Percentiles rank a stretch among this genome's conserved stretches.
Conservation (phyloP, 1,284 basidiomycete species). For the Austroboletus niveus region DNA sequence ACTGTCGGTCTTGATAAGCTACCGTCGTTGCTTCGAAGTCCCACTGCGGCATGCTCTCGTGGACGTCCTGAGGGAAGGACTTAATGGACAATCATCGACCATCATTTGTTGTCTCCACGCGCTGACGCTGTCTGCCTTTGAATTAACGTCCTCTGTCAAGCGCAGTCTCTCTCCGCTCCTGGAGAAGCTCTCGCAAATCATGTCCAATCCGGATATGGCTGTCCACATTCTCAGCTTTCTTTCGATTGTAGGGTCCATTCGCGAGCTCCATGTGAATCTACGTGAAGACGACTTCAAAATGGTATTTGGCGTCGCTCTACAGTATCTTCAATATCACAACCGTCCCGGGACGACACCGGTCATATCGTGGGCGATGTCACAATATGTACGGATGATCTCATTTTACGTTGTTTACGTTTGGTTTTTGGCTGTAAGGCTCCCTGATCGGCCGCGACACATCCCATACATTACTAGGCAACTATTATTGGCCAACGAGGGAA, state of each 20-base stretch:
- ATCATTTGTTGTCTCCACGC: slow-evolving; percentile 94
- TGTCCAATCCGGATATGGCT: slow-evolving; percentile 91
- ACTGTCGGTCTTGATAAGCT: slow-evolving; percentile 87
- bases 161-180: slow-evolving; percentile 82
- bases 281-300: slow-evolving; percentile 91
- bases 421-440: slow-evolving; percentile 90
- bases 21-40: slow-evolving; percentile 77
- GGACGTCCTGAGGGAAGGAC: slow-evolving; percentile 80
- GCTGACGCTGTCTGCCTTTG: slow-evolving; percentile 86
- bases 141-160: slow-evolving; percentile 83
- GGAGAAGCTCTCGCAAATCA: slow-evolving; percentile 89
- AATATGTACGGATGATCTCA: slow-evolving; percentile 93
- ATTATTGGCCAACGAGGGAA: slow-evolving; percentile 83
- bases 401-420: slow-evolving; percentile 94
- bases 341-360: slow-evolving; percentile 59
- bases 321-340: slow-evolving; percentile 93
- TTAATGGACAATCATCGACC: slow-evolving; percentile 76
- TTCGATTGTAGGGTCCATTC: slow-evolving; percentile 81
- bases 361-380: slow-evolving; percentile 86
- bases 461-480: slow-evolving; percentile 88
- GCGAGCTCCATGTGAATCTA: slow-evolving; percentile 85
- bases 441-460: slow-evolving; percentile 82
- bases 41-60: slow-evolving; percentile 73
- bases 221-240: slow-evolving; percentile 96
- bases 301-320: slow-evolving; percentile 93